phyloP scores from a whole-genome alignment of 1,284 basidiomycete genomes.

The Ustilago xerochloae region DNA sequence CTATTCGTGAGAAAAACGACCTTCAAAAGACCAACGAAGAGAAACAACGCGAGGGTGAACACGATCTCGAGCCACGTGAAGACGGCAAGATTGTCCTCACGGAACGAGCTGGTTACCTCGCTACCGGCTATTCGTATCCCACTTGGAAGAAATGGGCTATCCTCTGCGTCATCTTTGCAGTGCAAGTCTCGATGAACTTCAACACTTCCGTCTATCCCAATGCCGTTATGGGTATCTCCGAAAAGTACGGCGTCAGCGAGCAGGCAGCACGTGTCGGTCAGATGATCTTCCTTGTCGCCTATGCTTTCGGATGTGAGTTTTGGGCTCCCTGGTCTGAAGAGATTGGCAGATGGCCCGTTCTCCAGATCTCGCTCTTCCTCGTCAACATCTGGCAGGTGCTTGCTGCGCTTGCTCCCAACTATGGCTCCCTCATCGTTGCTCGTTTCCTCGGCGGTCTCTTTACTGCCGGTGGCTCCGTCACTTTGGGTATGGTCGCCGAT shows the following conservation, averaged over 20 bases:
- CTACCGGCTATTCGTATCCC: conserved; percentile 60
- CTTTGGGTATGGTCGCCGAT: conserved; percentile 70
- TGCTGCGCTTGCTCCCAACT: conserved; percentile 65
- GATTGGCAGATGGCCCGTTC: conserved; percentile 65
- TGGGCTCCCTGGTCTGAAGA: conserved; percentile 69
- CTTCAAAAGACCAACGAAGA: conserved; percentile 45
- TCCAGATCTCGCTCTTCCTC: conserved; percentile 63
- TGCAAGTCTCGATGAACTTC: conserved; percentile 69
- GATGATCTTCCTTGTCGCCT: conserved; percentile 69
- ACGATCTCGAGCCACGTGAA: conserved; percentile 38
- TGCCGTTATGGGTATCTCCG: conserved; percentile 55
- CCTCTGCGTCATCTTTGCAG: conserved; percentile 68
- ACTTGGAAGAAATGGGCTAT: conserved; percentile 69
- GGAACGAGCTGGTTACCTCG: conserved; percentile 64
- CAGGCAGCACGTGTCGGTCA: conserved; percentile 69
- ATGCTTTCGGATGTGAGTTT: conserved; percentile 68
- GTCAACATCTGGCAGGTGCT: conserved; percentile 69
- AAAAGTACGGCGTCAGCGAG: conserved; percentile 67
- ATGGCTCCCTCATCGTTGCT: conserved; percentile 62
- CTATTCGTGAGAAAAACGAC: conserved; percentile 43
- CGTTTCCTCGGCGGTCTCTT: conserved; percentile 67
- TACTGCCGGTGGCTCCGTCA: conserved; percentile 69
- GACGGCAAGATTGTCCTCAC: conserved; percentile 68
- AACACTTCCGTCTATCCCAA: conserved; percentile 69
- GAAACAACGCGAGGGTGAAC: conserved; percentile 45